These are phyloP conservation scores for Calocybe cyanea DNA, from an alignment of 768 basidiomycete genomes.

Conservation along the genomic window DNA sequence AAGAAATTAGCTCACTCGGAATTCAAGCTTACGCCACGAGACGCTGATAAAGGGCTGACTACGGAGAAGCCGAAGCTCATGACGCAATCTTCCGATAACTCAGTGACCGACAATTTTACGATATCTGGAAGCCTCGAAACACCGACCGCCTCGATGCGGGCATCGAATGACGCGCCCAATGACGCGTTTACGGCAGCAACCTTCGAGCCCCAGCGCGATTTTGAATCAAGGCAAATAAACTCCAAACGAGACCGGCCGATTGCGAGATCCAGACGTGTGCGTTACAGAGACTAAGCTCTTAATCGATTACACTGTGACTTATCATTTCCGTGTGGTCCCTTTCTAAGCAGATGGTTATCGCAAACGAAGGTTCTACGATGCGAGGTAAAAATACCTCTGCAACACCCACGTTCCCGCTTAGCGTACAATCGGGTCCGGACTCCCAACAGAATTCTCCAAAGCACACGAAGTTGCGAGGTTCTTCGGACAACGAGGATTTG, in stretches of 20 bases:
- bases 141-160: conserved; percentile 25
- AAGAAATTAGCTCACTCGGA: background rate
- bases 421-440: conserved; percentile 12
- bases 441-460: conserved; percentile 1
- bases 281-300: conserved; percentile 7
- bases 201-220: background rate
- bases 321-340: conserved; percentile 1
- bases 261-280: conserved; percentile 12
- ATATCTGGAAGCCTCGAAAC: conserved; percentile 7
- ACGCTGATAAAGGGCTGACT: background rate
- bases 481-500: conserved; percentile 8
- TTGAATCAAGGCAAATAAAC: background rate
- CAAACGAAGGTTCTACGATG: conserved; percentile 26
- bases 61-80: conserved; percentile 12
- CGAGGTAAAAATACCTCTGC: conserved; percentile 13
- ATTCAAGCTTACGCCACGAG: conserved; percentile 6
- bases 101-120: conserved; percentile 16
- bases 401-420: conserved; percentile 6
- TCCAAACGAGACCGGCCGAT: background rate
- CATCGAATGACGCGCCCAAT: conserved; percentile 18
- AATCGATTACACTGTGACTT: conserved; percentile 4
- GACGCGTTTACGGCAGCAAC: background rate
- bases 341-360: conserved; percentile 17
- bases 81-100: conserved; percentile 13
- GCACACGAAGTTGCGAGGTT: background rate